Evolutionary conservation across 441 rosid species (phyloP).

Genomic region (Metrosideros polymorpha): DNA sequence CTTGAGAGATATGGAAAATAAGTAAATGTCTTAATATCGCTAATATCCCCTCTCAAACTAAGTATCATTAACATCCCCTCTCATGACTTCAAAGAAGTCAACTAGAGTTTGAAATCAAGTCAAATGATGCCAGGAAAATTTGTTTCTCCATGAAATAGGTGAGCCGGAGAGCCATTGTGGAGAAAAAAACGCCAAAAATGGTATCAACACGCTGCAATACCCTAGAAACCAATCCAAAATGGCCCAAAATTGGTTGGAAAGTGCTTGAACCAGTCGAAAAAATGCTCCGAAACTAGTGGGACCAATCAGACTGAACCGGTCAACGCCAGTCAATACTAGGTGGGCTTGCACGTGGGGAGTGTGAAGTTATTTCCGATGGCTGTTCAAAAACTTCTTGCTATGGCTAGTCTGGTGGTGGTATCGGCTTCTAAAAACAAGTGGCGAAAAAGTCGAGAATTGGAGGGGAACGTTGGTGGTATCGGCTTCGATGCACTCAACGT

Average conservation of each 20-base stretch:
- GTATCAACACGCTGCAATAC: neutral
- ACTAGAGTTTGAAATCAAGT: neutral
- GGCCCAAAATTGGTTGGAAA: neutral
- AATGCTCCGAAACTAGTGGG: neutral
- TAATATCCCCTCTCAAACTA: neutral
- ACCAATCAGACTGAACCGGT: neutral
- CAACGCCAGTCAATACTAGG: neutral
- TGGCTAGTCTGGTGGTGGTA: neutral
- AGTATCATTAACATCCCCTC: neutral
- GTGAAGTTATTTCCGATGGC: neutral
- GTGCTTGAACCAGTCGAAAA: neutral
- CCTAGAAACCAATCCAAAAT: neutral
- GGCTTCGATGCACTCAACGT: too few species aligned
- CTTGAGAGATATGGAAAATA: neutral
- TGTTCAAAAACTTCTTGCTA: neutral
- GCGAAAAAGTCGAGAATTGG: neutral
- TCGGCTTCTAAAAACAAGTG: neutral
- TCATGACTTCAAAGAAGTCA: neutral
- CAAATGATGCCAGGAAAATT: neutral
- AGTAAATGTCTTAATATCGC: neutral
- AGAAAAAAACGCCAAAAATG: neutral
- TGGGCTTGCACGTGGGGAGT: neutral
- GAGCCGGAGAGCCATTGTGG: neutral
- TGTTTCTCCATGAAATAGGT: neutral
- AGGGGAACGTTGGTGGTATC: too few species aligned